phyloP scores from a whole-genome alignment of 176 grass and related monocot genomes.

The Poa pratensis region DNA sequence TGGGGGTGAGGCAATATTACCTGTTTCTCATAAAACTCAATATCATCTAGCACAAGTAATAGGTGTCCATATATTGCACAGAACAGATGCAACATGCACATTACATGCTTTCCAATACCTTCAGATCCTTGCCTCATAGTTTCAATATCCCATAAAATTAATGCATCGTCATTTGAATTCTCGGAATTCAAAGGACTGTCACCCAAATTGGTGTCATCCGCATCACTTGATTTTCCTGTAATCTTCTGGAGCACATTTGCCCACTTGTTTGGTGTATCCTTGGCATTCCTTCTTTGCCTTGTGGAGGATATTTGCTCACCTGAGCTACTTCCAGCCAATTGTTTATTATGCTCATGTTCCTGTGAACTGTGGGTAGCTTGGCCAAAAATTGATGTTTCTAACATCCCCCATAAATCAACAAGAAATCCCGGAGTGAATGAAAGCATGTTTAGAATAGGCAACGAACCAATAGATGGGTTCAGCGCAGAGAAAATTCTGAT shows the following conservation, averaged over 20 bases:
- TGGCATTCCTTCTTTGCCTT: constrained; percentile 66
- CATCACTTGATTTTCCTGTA: constrained; percentile 70
- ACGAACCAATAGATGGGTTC: constrained; percentile 60
- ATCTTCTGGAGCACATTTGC: constrained; percentile 87
- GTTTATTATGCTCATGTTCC: constrained; percentile 52
- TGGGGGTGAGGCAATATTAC: constrained; percentile 31
- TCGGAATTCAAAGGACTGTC: constrained; percentile 52
- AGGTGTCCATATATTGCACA: constrained; percentile 90
- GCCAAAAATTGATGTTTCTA: constrained; percentile 68
- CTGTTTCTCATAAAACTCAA: constrained; percentile 98
- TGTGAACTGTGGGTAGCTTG: constrained; percentile 39
- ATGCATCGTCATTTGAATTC: constrained; percentile 51
- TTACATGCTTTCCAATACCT: constrained; percentile 60
- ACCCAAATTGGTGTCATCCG: constrained; percentile 45
- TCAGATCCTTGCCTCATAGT: constrained; percentile 74
- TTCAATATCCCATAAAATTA: constrained; percentile 82
- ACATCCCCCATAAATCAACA: constrained; percentile 72
- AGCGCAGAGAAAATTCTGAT: constrained; percentile 79
- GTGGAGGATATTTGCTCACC: constrained; percentile 52
- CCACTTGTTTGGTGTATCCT: constrained; percentile 88
- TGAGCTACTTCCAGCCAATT: constrained; percentile 51
- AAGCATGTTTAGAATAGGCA: constrained; percentile 93
- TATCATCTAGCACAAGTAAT: constrained; percentile 93
- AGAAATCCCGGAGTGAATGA: constrained; percentile 95
- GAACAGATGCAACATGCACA: constrained; percentile 77